Conservation (phyloP, 2,329 filamentous ascomycete genomes). For the Fusarium austroafricanum region DNA sequence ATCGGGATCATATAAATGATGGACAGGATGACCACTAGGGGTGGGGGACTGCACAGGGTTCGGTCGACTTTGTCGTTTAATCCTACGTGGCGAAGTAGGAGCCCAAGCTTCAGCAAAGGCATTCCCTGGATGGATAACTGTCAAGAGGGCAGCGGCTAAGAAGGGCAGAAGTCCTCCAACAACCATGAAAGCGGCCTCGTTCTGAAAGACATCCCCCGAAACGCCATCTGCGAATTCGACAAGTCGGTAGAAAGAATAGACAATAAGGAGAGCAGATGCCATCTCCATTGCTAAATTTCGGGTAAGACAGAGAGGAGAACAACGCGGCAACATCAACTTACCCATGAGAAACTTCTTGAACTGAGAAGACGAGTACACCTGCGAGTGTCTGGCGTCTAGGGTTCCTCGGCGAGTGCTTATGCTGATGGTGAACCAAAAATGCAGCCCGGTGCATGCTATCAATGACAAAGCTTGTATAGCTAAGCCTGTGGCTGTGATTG, state of each 20-base stretch:
- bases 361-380: constrained; percentile 55
- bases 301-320: constrained; percentile 15
- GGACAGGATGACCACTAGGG: constrained; percentile 42
- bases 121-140: constrained; percentile 52
- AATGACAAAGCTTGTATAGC: constrained; percentile 58
- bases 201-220: constrained; percentile 52
- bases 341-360: constrained; percentile 60
- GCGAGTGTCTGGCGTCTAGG: constrained; percentile 54
- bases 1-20: constrained; percentile 51
- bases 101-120: constrained; percentile 56
- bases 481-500: constrained; percentile 58
- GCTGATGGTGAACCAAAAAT: constrained; percentile 55
- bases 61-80: constrained; percentile 37
- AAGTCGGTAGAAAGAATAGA: constrained; percentile 56
- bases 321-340: constrained; percentile 46
- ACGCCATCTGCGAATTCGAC: constrained; percentile 55
- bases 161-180: constrained; percentile 57
- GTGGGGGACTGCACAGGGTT: constrained; percentile 32
- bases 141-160: constrained; percentile 51
- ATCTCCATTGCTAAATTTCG: constrained; percentile 51
- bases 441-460: constrained; percentile 53
- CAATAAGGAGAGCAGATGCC: constrained; percentile 53
- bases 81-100: constrained; percentile 51
- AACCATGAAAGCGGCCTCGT: constrained; percentile 53
- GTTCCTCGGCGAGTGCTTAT: constrained; percentile 53